Evolutionary conservation across 805 yeast genomes (phyloP).

Genomic region (Candida coquimbonensis): DNA sequence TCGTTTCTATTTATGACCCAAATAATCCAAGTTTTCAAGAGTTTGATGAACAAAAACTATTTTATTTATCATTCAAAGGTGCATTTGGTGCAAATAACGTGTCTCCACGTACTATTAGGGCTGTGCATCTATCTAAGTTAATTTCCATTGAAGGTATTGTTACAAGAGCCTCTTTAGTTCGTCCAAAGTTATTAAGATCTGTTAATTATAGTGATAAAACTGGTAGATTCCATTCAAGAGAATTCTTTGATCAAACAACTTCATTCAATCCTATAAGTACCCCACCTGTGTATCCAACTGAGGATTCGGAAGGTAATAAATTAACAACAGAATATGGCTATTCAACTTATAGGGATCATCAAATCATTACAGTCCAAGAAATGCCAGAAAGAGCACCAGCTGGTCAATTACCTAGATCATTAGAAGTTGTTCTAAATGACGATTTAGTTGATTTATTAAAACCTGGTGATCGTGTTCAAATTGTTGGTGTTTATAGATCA

Average conservation of each 20-base stretch:
- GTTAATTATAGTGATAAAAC: constrained; percentile 89
- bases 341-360: constrained; percentile 90
- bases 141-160: constrained; percentile 93
- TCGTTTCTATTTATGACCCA: constrained; percentile 64
- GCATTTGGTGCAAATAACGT: constrained; percentile 85
- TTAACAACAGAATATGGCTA: constrained; percentile 88
- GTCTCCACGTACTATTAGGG: constrained; percentile 80
- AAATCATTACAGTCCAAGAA: constrained; percentile 88
- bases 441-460: constrained; percentile 88
- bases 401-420: constrained; percentile 90
- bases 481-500: constrained; percentile 91
- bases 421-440: constrained; percentile 90
- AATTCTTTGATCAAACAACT: constrained; percentile 88
- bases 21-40: constrained; percentile 44
- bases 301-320: constrained; percentile 86
- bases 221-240: constrained; percentile 81
- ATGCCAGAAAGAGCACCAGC: constrained; percentile 98
- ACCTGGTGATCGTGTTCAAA: constrained; percentile 94
- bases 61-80: constrained; percentile 78
- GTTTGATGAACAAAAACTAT: constrained; percentile 54
- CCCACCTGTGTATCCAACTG: constrained; percentile 85
- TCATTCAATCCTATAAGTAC: constrained; percentile 79
- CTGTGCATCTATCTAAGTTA: constrained; percentile 70
- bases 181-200: constrained; percentile 87
- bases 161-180: constrained; percentile 83